Base-by-base conservation (phyloP, 1,284 basidiomycete genomes). In the Fomitopsis pinicola region DNA sequence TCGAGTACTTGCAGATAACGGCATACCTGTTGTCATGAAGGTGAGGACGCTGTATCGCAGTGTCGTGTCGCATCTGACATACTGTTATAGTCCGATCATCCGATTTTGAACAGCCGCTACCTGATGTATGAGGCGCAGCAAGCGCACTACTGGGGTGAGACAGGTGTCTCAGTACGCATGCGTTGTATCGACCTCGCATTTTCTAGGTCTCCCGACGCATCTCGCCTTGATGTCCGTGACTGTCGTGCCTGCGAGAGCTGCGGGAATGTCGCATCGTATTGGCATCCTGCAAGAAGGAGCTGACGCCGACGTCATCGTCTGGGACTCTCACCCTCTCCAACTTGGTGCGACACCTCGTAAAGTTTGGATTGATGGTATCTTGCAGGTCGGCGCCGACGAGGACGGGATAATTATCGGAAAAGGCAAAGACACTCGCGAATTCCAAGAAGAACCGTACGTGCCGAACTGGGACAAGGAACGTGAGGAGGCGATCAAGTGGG, bases 111-210 rank as follows among this genome's bases (percentile, higher is more conserved):
- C 70, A 91, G 89, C 44, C 84, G 95, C 4, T 86, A 89, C 69
- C 77, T 97, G 14, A 71, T 94, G 9, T 89, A 86, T 69, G 94
- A 97, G 73, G 94, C 95, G 0, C 91, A 94, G 61, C 91, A 95
- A 73, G 93, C 91, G 1, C 88, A 95, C 70, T 89, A 91, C 71
- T 96, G 86, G 66, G 87, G 72, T 73, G 61, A 9, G 59, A 3
- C 30, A 33, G 5, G 6, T 46, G 7, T 28, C 17, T 22, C 3
- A 35, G 8, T 26, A 36, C 4, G n/a, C 17, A 42, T 22, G 6
- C 8, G 8, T 15, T 10, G 14, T 36, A 54, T 44, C 26, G 22
- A n/a, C 10, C 40, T 48, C 28, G 14, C n/a, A 7, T 26, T 10
- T 6, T 35, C 10, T 17, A 70, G 71, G 87, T 12, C 77, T 91